These are phyloP conservation scores for Apodospora peruviana DNA, from an alignment of 495 filamentous ascomycete genomes.

Conservation along the genomic window DNA sequence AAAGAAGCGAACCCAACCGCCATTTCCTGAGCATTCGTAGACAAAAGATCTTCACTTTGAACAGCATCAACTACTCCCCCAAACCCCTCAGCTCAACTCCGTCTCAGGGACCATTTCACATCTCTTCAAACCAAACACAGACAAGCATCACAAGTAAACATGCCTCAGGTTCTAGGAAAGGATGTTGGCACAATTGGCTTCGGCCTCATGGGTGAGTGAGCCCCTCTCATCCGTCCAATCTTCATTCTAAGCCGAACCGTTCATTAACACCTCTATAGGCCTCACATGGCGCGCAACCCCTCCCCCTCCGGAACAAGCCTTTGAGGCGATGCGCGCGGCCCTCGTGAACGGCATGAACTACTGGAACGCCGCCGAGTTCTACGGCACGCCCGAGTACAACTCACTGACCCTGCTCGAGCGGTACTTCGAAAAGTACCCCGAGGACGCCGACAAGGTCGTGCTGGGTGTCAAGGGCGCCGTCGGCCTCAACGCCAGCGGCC, in stretches of 20 bases:
- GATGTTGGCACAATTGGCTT: slow-evolving; percentile 51
- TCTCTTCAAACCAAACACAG: neutral
- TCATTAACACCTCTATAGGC: slow-evolving; percentile 36
- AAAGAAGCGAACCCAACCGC: too few species aligned
- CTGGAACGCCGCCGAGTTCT: slow-evolving; percentile 81
- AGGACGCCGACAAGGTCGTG: slow-evolving; percentile 61
- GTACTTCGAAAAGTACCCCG: slow-evolving; percentile 66
- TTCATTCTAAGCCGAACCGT: neutral
- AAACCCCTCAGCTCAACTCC: too few species aligned
- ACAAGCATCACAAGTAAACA: slow-evolving; percentile 13
- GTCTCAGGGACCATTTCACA: too few species aligned
- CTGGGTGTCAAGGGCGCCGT: slow-evolving; percentile 59
- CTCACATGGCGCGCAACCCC: slow-evolving; percentile 67
- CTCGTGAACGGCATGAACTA: slow-evolving; percentile 61
- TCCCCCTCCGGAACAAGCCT: slow-evolving; percentile 53
- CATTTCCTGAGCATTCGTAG: too few species aligned
- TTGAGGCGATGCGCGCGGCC: slow-evolving; percentile 62
- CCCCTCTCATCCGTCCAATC: neutral
- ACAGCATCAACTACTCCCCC: too few species aligned
- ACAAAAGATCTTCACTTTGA: too few species aligned
- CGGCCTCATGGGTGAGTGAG: slow-evolving; percentile 53
- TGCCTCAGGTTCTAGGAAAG: slow-evolving; percentile 47
- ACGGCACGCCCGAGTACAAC: slow-evolving; percentile 66
- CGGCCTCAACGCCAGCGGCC: slow-evolving; percentile 23
- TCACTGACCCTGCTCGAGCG: slow-evolving; percentile 56